Percentiles rank a stretch among this genome's conserved stretches.
Conservation (phyloP, 1,284 basidiomycete species). For the Cronartium quercuum region DNA sequence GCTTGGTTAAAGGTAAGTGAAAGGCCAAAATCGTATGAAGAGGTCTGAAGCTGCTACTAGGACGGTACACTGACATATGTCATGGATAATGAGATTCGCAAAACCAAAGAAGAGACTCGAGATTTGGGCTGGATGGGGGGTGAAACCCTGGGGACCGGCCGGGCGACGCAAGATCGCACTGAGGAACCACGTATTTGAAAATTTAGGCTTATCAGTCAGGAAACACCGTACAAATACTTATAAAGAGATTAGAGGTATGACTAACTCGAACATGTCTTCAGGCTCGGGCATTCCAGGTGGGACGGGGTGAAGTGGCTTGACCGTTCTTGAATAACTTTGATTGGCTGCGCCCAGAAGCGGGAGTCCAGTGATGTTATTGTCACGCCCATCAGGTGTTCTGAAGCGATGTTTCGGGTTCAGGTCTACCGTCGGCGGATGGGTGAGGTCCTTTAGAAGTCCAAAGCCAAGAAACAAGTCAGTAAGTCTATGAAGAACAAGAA, state of each 20-base stretch:
- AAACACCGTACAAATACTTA: too few species aligned
- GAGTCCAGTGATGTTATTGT: constrained; percentile 33
- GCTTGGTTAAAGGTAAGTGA: not conserved
- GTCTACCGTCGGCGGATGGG: constrained; percentile 29
- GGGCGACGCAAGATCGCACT: constrained; percentile 21
- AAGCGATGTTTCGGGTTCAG: constrained; percentile 28
- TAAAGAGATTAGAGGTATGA: too few species aligned
- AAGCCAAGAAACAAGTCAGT: not conserved
- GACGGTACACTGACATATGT: constrained; percentile 7
- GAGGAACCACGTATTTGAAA: too few species aligned
- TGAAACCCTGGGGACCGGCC: constrained; percentile 17
- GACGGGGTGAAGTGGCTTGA: constrained; percentile 24
- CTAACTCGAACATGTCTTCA: constrained; percentile 27
- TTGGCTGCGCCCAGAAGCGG: constrained; percentile 26
- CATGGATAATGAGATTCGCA: constrained; percentile 38
- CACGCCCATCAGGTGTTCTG: constrained; percentile 27
- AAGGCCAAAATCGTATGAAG: not conserved
- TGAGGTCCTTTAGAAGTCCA: constrained; percentile 9
- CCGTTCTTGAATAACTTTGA: constrained; percentile 24
- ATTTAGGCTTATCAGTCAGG: too few species aligned
- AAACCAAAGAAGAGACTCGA: constrained; percentile 36
- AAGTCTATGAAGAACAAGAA: not conserved
- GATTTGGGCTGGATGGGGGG: constrained; percentile 21
- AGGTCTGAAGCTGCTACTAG: not conserved
- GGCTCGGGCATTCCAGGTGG: constrained; percentile 33